phyloP scores from a whole-genome alignment of 1,139 yeast genomes.

The Nakaseomyces bracarensis region DNA sequence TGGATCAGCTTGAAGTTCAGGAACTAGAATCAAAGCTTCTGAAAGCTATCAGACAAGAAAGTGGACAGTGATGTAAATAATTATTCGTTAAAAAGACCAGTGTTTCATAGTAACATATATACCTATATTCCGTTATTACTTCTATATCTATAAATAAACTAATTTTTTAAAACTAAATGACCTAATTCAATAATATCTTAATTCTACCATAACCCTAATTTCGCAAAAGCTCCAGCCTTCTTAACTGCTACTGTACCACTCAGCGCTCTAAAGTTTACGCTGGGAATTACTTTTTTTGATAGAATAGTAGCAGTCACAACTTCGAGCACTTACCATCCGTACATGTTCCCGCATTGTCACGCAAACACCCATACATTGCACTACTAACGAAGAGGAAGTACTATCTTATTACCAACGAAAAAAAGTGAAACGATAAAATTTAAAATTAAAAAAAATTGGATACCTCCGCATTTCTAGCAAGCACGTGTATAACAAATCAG shows the following conservation, averaged over 20 bases:
- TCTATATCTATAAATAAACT: too few species aligned
- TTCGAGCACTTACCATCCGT: neutral
- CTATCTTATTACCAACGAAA: too few species aligned
- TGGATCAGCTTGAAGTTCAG: conserved; percentile 28
- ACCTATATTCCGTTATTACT: neutral
- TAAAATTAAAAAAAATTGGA: neutral
- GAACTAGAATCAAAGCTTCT: conserved; percentile 37
- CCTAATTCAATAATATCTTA: neutral
- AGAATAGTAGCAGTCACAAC: neutral
- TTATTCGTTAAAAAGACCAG: neutral
- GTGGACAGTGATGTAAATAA: conserved; percentile 7
- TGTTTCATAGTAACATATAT: neutral
- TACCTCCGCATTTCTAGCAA: too few species aligned
- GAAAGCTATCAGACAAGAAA: conserved; percentile 45
- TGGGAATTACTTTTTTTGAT: too few species aligned
- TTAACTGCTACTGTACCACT: too few species aligned
- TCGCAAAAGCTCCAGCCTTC: too few species aligned
- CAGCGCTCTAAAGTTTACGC: too few species aligned
- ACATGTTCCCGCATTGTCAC: neutral
- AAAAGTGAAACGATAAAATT: neutral
- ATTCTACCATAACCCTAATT: neutral
- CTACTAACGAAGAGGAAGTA: too few species aligned
- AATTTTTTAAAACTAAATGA: too few species aligned
- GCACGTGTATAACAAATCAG: neutral
- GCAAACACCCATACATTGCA: neutral